These are phyloP conservation scores for Sequoiadendron giganteum DNA, from an alignment of 75 land plant genomes.

Conservation along the genomic window DNA sequence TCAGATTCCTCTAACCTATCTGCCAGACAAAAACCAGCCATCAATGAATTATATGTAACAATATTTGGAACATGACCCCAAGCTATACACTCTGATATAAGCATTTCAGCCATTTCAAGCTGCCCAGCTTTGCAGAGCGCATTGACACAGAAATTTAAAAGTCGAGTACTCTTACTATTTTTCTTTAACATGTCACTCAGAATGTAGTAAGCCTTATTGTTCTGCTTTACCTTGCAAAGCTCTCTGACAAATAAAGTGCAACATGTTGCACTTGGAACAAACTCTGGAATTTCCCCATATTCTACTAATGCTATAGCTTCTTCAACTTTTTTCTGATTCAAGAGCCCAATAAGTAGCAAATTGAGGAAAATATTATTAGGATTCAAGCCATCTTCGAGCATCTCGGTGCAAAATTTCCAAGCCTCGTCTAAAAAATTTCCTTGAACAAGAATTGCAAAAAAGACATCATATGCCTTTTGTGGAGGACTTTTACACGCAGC, in stretches of 20 bases:
- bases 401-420: background rate
- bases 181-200: conserved; percentile 7
- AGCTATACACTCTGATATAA: conserved; percentile 44
- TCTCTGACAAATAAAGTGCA: conserved; percentile 2
- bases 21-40: conserved; percentile 47
- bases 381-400: background rate
- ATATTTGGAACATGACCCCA: conserved; percentile 48
- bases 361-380: background rate
- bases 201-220: background rate
- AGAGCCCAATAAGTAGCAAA: background rate
- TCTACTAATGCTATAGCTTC: conserved; percentile 5
- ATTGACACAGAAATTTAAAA: conserved; percentile 52
- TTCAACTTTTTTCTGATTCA: background rate
- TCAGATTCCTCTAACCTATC: conserved; percentile 54
- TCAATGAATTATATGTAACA: conserved; percentile 55
- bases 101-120: conserved; percentile 45
- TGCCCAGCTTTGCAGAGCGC: conserved; percentile 45
- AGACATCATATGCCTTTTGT: background rate
- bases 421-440: background rate
- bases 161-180: conserved; percentile 16
- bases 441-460: background rate
- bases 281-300: background rate
- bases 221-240: conserved; percentile 9
- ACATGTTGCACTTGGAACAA: background rate
- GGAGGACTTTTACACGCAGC: background rate